These are phyloP conservation scores for Lunasporangiospora selenospora DNA, from an alignment of 192 early-diverging fungal species.

Conservation along the genomic window DNA sequence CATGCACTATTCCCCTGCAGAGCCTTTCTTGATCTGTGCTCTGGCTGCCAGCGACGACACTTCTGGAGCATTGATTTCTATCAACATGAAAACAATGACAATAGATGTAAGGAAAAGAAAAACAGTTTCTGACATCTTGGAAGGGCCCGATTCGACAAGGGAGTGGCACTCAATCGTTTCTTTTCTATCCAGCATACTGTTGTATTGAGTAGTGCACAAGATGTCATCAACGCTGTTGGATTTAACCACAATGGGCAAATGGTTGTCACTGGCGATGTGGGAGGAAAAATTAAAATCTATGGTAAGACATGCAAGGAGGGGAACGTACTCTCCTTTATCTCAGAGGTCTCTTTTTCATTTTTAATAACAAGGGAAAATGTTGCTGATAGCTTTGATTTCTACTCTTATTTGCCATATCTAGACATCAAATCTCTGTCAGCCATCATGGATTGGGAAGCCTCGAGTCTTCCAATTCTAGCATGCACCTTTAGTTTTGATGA, in stretches of 20 bases:
- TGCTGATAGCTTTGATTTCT: neutral
- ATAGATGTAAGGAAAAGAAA: conserved; percentile 49
- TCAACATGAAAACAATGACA: conserved; percentile 63
- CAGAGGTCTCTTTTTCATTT: no score
- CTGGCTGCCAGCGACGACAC: conserved; percentile 36
- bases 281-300: conserved; percentile 59
- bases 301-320: conserved; percentile 52
- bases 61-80: conserved; percentile 54
- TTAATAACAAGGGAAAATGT: no score
- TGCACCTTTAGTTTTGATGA: conserved; percentile 72
- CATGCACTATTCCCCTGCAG: conserved; percentile 60
- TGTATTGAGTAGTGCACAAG: conserved; percentile 1
- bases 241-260: conserved; percentile 72
- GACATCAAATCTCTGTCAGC: conserved; percentile 58
- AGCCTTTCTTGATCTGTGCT: conserved; percentile 60
- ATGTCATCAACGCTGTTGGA: conserved; percentile 58
- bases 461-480: conserved; percentile 45
- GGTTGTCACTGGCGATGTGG: conserved; percentile 59
- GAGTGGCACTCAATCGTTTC: no score
- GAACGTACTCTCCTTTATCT: no score
- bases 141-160: no score
- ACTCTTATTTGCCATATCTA: conserved; percentile 10
- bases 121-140: neutral
- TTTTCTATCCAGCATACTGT: conserved; percentile 14
- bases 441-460: conserved; percentile 65